Conservation (phyloP, 331 rosid genomes). For the Phaseolus coccineus region DNA sequence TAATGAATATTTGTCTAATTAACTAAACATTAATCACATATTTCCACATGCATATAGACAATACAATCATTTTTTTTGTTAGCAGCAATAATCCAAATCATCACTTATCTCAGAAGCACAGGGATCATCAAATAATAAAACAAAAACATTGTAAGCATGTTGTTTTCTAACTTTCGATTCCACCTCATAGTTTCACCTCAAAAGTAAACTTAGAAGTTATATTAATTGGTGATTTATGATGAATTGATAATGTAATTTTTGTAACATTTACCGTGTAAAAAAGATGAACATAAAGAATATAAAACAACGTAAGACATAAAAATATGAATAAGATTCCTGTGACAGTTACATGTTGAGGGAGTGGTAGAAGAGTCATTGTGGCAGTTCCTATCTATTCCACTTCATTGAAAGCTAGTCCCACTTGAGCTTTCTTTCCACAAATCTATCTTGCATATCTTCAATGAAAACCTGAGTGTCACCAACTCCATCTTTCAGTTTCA, state of each 20-base stretch:
- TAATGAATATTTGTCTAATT: constrained; percentile 15
- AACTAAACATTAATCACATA: constrained; percentile 2
- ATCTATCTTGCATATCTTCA: constrained; percentile 55
- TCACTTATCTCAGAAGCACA: constrained; percentile 8
- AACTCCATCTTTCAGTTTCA: constrained; percentile 60
- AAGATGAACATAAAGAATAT: not conserved
- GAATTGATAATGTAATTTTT: not conserved
- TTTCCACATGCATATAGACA: not conserved
- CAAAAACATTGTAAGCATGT: not conserved
- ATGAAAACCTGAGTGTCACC: constrained; percentile 58
- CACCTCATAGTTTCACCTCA: constrained; percentile 28
- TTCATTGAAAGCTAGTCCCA: constrained; percentile 53
- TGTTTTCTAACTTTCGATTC: constrained; percentile 32
- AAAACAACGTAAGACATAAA: not conserved
- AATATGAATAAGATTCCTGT: constrained; percentile 30
- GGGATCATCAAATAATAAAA: not conserved
- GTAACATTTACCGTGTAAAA: not conserved
- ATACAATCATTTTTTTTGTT: not conserved
- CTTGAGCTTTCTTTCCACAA: constrained; percentile 48
- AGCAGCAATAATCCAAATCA: not conserved
- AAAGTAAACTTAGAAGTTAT: not conserved
- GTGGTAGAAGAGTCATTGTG: constrained; percentile 72
- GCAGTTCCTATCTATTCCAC: constrained; percentile 51
- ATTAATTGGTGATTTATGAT: too few species aligned
- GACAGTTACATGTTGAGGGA: constrained; percentile 41